Evolutionary conservation across 768 basidiomycete genomes (phyloP), one percentile per base, ranked within the genome.

Genomic region (Macrolepiota albuminosa): DNA sequence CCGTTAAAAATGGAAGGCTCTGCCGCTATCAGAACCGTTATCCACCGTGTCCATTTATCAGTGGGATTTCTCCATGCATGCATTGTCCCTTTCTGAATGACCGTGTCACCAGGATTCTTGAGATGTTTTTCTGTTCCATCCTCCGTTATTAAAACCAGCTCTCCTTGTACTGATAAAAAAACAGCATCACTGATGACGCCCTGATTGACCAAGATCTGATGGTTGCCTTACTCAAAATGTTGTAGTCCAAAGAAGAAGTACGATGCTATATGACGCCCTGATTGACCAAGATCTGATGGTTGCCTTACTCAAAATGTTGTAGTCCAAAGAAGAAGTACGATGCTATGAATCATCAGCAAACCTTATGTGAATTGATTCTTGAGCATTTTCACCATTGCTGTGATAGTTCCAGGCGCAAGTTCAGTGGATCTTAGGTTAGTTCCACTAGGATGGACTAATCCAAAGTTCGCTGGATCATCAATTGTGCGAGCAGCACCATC

Each of bases 21-120:
- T 26, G 85, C 84, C 59, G 83, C 76, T 55, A 86, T 72, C 33
- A 86, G 64, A 48, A 83, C 75, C 9, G 78, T 75, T 40, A 80
- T 69, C 83, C 82, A 85, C 26, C 83, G 72, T 10, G 79, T 69
- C 79, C 82, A 84, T 29, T 70, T 65, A 10, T 71, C 69, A 1
- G 80, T 79, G 10, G 84, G 82, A 68, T 87, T 86, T 56, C 69
- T 79, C 86, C 84, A 88, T 16, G 80, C 81, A 63, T 87, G 85
- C 69, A 84, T 73, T 0, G 80, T 83, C 9, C 84, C 85, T 59
- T 78, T 80, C 70, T 84, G 81, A 37, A 86, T 71, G 49, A 86
- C 79, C 1, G 76, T 74, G 68, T 84, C 84, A 36, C 84, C 85
- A 26, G 83, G 79, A 55, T 78, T 79, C 62, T 78, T 81, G 53